Base-by-base conservation (phyloP, 208 protist genomes). In the Crithidia expoeki region DNA sequence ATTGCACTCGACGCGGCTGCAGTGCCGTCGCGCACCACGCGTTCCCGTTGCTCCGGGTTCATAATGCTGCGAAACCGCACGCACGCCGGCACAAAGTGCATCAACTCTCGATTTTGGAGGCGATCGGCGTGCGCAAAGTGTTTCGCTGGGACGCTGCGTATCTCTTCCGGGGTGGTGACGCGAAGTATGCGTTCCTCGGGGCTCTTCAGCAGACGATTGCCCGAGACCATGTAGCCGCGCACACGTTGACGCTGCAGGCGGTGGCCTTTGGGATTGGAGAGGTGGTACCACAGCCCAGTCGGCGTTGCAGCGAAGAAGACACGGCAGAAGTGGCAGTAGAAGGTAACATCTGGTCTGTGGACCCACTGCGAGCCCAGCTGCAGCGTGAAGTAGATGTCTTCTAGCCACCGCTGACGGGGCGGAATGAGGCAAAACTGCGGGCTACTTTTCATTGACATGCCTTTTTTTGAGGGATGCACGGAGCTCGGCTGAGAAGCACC, bases 261-360 rank as follows among this genome's bases (percentile, higher is more conserved):
- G 28, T 72, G 66, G 16, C 23, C 12, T 16, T 23, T 44, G 4
- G 30, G 0, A 6, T 36, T 14, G 3, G 66, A 72, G 66, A 72
- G 66, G 57, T 72, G 66, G 14, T 38, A 23, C 33, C 44, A 55
- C 16, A 73, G 57, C 28, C 19, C 25, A 0, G 9, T 7, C 47
- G 67, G n/a, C 17, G 38, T 44, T 30, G 56, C 28, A 11, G 28
- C 12, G 34, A 73, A 73, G 56, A 44, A 58, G 46, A 51, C 47
- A n/a, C 33, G 67, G 32, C 67, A 66, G 57, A 59, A 65, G 53
- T 66, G 47, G 49, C 57, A 73, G 67, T 59, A 73, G 53, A 73
- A 42, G 57, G 65, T 16, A 4, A 57, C 19, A 25, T 10, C 11
- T 2, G 17, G 12, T 2, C n/a, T 4, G 25, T 21, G 23, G 5